Conservation (phyloP, 2,329 filamentous ascomycete genomes). For the Beauveria scarabaeidicola region DNA sequence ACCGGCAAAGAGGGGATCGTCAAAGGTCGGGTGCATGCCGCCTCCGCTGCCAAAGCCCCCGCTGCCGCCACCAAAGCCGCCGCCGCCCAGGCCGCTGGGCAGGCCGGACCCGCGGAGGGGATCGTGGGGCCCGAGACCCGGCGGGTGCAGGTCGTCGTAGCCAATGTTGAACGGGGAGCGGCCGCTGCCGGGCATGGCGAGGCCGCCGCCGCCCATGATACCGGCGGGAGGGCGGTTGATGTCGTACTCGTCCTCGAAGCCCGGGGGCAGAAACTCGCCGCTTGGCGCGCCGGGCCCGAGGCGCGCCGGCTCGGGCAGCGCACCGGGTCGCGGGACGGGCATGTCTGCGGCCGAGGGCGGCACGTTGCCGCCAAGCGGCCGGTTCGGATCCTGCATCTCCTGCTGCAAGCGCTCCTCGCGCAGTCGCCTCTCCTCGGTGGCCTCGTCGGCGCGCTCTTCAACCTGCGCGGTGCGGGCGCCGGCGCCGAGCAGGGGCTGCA, state of each 20-base stretch:
- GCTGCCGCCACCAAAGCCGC: slow-evolving; percentile 22
- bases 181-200: slow-evolving; percentile 27
- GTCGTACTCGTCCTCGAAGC: slow-evolving; percentile 89
- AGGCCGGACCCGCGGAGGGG: slow-evolving; percentile 61
- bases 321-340: slow-evolving; percentile 59
- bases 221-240: slow-evolving; percentile 52
- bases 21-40: slow-evolving; percentile 95
- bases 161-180: slow-evolving; percentile 63
- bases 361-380: slow-evolving; percentile 20
- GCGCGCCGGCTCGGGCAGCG: slow-evolving; percentile 48
- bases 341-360: slow-evolving; percentile 44
- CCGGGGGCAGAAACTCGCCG: slow-evolving; percentile 74
- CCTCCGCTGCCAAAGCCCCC: slow-evolving; percentile 39
- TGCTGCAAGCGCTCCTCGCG: slow-evolving; percentile 31
- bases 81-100: slow-evolving; percentile 29
- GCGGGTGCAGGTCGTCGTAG: slow-evolving; percentile 79
- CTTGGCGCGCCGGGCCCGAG: slow-evolving; percentile 52
- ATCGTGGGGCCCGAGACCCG: slow-evolving; percentile 76
- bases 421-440: slow-evolving; percentile 32
- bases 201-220: slow-evolving; percentile 18
- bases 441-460: slow-evolving; percentile 32
- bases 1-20: slow-evolving; percentile 76
- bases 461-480: slow-evolving; percentile 74
- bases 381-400: slow-evolving; percentile 27
- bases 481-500: slow-evolving; percentile 75